phyloP scores from a whole-genome alignment of 2,329 filamentous ascomycete genomes.

The Ophiostoma ips region DNA sequence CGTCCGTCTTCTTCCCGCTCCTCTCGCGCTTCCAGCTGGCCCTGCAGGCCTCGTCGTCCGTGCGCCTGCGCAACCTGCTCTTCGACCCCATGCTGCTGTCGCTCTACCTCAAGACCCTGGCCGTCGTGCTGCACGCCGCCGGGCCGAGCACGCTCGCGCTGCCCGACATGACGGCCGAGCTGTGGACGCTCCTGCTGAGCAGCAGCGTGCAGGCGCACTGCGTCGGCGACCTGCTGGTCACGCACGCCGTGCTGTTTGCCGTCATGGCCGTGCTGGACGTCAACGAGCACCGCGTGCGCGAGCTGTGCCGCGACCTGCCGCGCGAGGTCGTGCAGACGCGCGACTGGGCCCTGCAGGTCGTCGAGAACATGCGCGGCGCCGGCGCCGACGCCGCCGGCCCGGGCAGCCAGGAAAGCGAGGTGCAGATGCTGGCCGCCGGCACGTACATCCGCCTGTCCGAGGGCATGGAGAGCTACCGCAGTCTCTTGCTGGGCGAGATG shows the following conservation, averaged over 20 bases:
- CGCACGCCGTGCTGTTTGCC: constrained; percentile 63
- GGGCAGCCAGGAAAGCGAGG: constrained; percentile 57
- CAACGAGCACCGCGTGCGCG: constrained; percentile 56
- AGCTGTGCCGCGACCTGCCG: constrained; percentile 60
- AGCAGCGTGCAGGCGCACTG: constrained; percentile 44
- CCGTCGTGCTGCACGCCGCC: constrained; percentile 66
- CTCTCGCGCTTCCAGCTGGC: constrained; percentile 65
- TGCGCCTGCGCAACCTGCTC: constrained; percentile 42
- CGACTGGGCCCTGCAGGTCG: constrained; percentile 66
- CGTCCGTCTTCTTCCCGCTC: constrained; percentile 76
- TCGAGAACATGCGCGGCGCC: constrained; percentile 43
- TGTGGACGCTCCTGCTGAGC: constrained; percentile 65
- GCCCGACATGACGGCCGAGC: constrained; percentile 67
- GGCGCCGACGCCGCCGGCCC: constrained; percentile 32
- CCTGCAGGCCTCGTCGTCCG: constrained; percentile 25
- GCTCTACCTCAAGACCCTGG: constrained; percentile 74
- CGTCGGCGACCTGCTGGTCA: constrained; percentile 43
- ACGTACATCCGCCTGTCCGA: constrained; percentile 67
- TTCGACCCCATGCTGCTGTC: constrained; percentile 63
- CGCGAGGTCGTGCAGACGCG: constrained; percentile 72
- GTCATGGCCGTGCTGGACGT: constrained; percentile 71
- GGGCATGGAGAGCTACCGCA: constrained; percentile 69
- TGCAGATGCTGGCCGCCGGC: constrained; percentile 65
- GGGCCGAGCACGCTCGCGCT: constrained; percentile 67
- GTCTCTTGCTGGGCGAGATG: constrained; percentile 59